These are phyloP conservation scores for Infundibulicybe gibba DNA, from an alignment of 768 basidiomycete species.

Conservation along the genomic window DNA sequence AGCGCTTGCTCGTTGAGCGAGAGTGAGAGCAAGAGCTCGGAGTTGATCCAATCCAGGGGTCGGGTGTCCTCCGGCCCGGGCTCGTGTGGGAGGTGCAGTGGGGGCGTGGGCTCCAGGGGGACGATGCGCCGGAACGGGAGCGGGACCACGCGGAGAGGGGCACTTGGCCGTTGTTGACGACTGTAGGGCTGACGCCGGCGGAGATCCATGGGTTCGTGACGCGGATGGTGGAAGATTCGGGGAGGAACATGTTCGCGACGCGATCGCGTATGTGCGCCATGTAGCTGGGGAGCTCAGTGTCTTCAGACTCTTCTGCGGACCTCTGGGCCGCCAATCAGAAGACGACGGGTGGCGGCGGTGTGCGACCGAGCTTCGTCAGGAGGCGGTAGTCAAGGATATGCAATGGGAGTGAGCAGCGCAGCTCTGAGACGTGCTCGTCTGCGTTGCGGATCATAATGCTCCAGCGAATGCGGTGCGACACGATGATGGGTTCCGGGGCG, in stretches of 20 bases:
- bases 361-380: slow-evolving; percentile 70
- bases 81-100: slow-evolving; percentile 40
- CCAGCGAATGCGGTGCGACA: slow-evolving; percentile 82
- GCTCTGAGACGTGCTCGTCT: slow-evolving; percentile 90
- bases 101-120: slow-evolving; percentile 36
- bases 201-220: slow-evolving; percentile 62
- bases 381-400: slow-evolving; percentile 76
- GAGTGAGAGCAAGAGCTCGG: slow-evolving; percentile 73
- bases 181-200: slow-evolving; percentile 32
- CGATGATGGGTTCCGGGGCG: slow-evolving; percentile 65
- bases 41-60: slow-evolving; percentile 78
- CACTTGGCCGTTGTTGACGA: slow-evolving; percentile 10
- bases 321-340: slow-evolving; percentile 49
- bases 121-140: slow-evolving; percentile 27
- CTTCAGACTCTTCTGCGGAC: slow-evolving; percentile 45
- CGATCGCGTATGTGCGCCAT: slow-evolving; percentile 87
- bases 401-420: slow-evolving; percentile 91
- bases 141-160: slow-evolving; percentile 10
- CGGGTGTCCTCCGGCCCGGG: slow-evolving; percentile 40
- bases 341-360: slow-evolving; percentile 71
- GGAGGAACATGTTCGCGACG: slow-evolving; percentile 73
- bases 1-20: slow-evolving; percentile 30
- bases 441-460: slow-evolving; percentile 74
- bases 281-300: slow-evolving; percentile 86
- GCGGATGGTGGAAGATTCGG: slow-evolving; percentile 59